Conservation (phyloP, 257 asterid species). For the Nicotiana sylvestris region DNA sequence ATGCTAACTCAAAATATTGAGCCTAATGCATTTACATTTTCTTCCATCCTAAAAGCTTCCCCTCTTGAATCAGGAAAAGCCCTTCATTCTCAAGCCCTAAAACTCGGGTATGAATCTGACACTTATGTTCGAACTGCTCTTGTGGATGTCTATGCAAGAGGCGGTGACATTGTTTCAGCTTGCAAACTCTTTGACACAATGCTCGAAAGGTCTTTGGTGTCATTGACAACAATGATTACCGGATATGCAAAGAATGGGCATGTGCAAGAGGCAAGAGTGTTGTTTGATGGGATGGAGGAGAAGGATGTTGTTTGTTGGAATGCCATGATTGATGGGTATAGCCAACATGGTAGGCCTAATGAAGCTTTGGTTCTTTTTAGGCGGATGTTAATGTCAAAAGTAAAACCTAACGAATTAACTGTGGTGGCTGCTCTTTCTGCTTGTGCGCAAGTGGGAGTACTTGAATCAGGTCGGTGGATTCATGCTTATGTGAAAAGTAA, state of each 20-base stretch:
- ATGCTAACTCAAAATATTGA: constrained; percentile 17
- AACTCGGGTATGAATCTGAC: constrained; percentile 24
- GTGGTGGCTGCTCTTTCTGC: constrained; percentile 28
- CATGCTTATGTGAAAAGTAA: constrained; percentile 28
- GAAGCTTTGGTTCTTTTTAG: constrained; percentile 29
- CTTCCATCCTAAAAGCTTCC: constrained; percentile 19
- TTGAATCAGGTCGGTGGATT: constrained; percentile 32
- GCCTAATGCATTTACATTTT: constrained; percentile 28
- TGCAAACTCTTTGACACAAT: constrained; percentile 27
- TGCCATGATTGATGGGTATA: constrained; percentile 36
- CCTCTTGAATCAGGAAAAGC: constrained; percentile 18
- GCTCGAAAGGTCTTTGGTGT: constrained; percentile 27
- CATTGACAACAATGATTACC: constrained; percentile 29
- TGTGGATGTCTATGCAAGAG: constrained; percentile 27
- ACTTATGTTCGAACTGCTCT: constrained; percentile 27
- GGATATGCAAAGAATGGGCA: constrained; percentile 31
- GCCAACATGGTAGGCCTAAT: constrained; percentile 23
- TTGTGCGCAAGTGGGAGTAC: constrained; percentile 28
- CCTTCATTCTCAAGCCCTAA: constrained; percentile 27
- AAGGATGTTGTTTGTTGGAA: constrained; percentile 34
- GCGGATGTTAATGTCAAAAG: constrained; percentile 20
- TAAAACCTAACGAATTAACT: constrained; percentile 29
- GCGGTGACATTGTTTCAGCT: constrained; percentile 21
- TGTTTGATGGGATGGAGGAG: constrained; percentile 26
- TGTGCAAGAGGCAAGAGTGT: constrained; percentile 23